Evolutionary conservation across 2,329 filamentous ascomycete genomes (phyloP), one percentile per base, ranked within the genome.

Genomic region (Podosphaera fusca): DNA sequence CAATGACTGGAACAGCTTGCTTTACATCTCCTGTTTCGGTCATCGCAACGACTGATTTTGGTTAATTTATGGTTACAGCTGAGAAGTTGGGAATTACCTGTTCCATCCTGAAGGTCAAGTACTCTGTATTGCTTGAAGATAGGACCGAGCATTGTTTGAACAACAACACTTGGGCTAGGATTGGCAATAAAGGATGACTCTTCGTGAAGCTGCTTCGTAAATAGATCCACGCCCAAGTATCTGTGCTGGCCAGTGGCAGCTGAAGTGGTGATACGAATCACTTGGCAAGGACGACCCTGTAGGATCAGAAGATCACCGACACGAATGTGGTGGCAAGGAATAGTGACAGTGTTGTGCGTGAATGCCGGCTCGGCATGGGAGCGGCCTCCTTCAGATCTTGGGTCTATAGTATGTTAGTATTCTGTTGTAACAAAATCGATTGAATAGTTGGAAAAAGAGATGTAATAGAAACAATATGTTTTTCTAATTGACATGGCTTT

Each of bases 51-150:
- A 98, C 73, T 70, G 60, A 7, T n/a, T 8, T 9, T 8, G 52
- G 36, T 60, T 62, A 66, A 61, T 12, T 51, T 21, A 58, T 9
- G 2, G 9, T 54, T 12, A 2, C 9, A 5, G 30, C 38, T 12
- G 10, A 35, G 2, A 35, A 40, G 30, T n/a, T 2, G 31, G 72
- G 38, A 62, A 65, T 74, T 73, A 68, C 78, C 77, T 67, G 82
- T 66, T 66, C 79, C 89, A 64, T 94, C 86, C 72, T 88, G 83
- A 72, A 98, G 84, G 77, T 98, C 92, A 61, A 98, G 84, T 70
- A 98, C 90, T 69, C 92, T 89, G 84, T 98, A 98, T 80, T 96
- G 92, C 87, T 96, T 96, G 87, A 96, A 95, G 76, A 96, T 82
- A 62, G 92, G 92, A 67, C 90, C 92, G 64, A 94, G 85, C 88